Evolutionary conservation across 2,329 filamentous ascomycete species (phyloP).

Genomic region (Aulographum hederae): DNA sequence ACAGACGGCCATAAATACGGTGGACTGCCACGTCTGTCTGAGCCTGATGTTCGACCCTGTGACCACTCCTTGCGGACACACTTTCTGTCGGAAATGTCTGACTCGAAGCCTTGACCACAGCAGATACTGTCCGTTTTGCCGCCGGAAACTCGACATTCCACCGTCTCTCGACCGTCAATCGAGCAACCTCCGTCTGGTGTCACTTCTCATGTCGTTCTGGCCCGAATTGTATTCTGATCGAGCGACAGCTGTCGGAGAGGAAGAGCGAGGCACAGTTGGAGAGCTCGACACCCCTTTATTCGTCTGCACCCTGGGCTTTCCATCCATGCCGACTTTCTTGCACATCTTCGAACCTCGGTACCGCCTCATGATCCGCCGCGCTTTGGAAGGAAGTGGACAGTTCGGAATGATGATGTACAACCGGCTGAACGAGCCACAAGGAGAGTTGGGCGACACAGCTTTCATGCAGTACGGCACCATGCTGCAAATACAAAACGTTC

Average conservation of each 20-base stretch:
- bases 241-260: constrained; percentile 33
- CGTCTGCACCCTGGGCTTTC: constrained; percentile 66
- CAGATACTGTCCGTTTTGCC: constrained; percentile 63
- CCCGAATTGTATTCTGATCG: constrained; percentile 41
- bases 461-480: constrained; percentile 66
- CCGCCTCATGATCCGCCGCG: constrained; percentile 70
- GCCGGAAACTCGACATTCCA: constrained; percentile 40
- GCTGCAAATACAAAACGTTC: constrained; percentile 54
- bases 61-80: constrained; percentile 77
- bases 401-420: constrained; percentile 78
- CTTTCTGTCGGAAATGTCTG: constrained; percentile 68
- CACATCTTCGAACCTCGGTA: constrained; percentile 91
- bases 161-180: constrained; percentile 30
- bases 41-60: constrained; percentile 62
- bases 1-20: constrained; percentile 44
- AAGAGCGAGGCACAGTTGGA: constrained; percentile 35
- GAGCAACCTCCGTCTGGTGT: constrained; percentile 43
- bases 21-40: constrained; percentile 84
- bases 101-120: constrained; percentile 61
- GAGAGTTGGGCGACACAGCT: constrained; percentile 26
- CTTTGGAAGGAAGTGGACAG: constrained; percentile 50
- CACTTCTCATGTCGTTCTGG: constrained; percentile 51
- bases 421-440: constrained; percentile 31
- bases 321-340: constrained; percentile 64
- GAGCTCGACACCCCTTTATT: constrained; percentile 55